These are phyloP conservation scores for Mortierella sp. DNA, from an alignment of 371 early-diverging fungal genomes.

Conservation along the genomic window DNA sequence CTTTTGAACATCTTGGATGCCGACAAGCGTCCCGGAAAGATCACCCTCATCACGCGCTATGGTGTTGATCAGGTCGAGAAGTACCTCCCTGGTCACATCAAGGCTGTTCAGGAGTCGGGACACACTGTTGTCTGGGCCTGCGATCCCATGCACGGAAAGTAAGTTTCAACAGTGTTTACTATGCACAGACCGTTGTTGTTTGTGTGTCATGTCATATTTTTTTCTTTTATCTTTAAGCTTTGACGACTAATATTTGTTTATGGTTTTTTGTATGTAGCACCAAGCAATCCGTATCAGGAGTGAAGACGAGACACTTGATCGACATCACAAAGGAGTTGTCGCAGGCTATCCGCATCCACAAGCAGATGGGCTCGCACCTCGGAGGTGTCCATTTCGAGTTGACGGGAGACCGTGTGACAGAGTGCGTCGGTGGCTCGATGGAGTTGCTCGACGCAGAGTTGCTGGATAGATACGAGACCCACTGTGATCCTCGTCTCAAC, in stretches of 20 bases:
- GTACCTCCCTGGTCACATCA: slow-evolving; percentile 88
- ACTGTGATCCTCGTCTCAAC: slow-evolving; percentile 95
- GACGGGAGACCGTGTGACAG: slow-evolving; percentile 95
- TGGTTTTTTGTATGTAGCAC: slow-evolving; percentile 66
- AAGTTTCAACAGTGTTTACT: slow-evolving; percentile 17
- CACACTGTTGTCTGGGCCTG: slow-evolving; percentile 96
- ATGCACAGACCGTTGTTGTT: not conserved
- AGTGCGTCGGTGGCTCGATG: slow-evolving; percentile 97
- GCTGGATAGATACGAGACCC: slow-evolving; percentile 91
- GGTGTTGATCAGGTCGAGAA: slow-evolving; percentile 88
- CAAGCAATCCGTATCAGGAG: slow-evolving; percentile 80
- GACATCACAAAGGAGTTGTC: slow-evolving; percentile 88
- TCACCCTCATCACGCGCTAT: slow-evolving; percentile 96
- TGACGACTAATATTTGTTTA: not conserved
- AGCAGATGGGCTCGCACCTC: slow-evolving; percentile 75
- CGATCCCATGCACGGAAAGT: slow-evolving; percentile 99
- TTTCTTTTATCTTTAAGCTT: not conserved
- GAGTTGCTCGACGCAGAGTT: slow-evolving; percentile 86
- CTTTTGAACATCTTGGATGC: slow-evolving; percentile 91
- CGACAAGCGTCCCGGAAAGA: slow-evolving; percentile 87
- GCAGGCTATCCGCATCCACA: slow-evolving; percentile 87
- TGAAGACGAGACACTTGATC: slow-evolving; percentile 93
- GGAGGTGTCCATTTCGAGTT: slow-evolving; percentile 98
- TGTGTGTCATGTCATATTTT: not conserved
- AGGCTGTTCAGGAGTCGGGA: slow-evolving; percentile 86